Conservation (phyloP, 1,284 basidiomycete genomes). For the Ceratobasidium sp. region DNA sequence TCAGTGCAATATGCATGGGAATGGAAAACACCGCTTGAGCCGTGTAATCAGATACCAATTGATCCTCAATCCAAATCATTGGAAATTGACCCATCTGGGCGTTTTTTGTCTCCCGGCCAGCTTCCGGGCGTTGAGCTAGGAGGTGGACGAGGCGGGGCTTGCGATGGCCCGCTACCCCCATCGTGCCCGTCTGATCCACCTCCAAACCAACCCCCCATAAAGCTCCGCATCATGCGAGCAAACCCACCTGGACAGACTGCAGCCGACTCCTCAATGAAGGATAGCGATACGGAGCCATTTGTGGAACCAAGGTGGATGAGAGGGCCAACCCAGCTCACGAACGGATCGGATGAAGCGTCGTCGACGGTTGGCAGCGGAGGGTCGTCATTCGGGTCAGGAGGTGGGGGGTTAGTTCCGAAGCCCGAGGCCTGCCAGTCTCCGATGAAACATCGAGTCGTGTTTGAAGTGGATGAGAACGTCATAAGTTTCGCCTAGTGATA, state of each 20-base stretch:
- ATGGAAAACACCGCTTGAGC: no score
- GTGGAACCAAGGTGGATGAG: constrained; percentile 17
- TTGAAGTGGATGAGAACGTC: constrained; percentile 29
- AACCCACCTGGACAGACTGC: neutral
- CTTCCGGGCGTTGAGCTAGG: no score
- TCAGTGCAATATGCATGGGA: no score
- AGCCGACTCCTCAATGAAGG: constrained; percentile 14
- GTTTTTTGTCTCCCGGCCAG: no score
- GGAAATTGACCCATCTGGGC: no score
- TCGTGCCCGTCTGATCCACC: neutral
- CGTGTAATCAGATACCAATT: no score
- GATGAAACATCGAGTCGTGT: constrained; percentile 33
- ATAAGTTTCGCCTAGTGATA: constrained; percentile 15
- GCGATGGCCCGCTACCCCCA: neutral
- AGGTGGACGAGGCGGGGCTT: neutral
- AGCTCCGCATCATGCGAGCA: neutral
- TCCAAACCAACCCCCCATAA: constrained; percentile 5
- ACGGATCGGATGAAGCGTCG: constrained; percentile 6
- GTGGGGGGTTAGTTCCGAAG: neutral
- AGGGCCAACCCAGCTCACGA: constrained; percentile 24
- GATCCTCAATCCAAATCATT: no score
- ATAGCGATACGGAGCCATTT: constrained; percentile 3
- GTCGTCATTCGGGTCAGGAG: neutral
- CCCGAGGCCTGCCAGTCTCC: constrained; percentile 22
- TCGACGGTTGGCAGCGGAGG: constrained; percentile 8